Conservation (phyloP, 768 basidiomycete species). For the Leccinum truebloodii region DNA sequence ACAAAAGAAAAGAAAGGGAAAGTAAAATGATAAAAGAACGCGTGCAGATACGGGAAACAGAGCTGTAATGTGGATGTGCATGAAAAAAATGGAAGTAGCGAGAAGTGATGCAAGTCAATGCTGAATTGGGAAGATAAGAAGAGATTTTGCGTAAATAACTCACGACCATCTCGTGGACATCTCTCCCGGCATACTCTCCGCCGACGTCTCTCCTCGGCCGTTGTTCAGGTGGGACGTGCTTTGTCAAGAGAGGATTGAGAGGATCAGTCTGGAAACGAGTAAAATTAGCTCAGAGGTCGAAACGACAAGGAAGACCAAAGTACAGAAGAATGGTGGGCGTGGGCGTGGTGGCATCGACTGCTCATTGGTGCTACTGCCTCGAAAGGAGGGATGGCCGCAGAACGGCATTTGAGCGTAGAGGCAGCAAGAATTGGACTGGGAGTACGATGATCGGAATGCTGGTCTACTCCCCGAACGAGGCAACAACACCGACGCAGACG, state of each 20-base stretch:
- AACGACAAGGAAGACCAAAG: not conserved
- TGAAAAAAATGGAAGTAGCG: conserved; percentile 9
- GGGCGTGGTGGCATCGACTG: conserved; percentile 1
- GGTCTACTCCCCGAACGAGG: conserved; percentile 3
- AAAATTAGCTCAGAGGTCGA: conserved; percentile 8
- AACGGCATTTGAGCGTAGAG: conserved; percentile 7
- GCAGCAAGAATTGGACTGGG: conserved; percentile 1
- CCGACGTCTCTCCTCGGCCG: conserved; percentile 71
- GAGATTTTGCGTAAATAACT: conserved; percentile 36
- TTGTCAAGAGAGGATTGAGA: conserved; percentile 75
- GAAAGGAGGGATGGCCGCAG: conserved; percentile 1
- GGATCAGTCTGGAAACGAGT: conserved; percentile 66
- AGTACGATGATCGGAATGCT: not conserved
- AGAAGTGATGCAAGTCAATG: conserved; percentile 9
- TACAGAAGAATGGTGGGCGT: conserved; percentile 5
- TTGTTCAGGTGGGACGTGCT: conserved; percentile 80
- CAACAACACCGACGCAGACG: conserved; percentile 39
- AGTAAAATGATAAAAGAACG: conserved; percentile 23
- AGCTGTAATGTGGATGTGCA: conserved; percentile 18
- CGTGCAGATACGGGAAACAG: conserved; percentile 23
- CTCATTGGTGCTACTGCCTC: conserved; percentile 9
- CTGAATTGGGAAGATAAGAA: conserved; percentile 9
- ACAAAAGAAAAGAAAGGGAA: conserved; percentile 18
- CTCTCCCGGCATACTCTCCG: conserved; percentile 71
- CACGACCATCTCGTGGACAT: conserved; percentile 81